phyloP scores from a whole-genome alignment of 169 alveolate genomes.

The Pseudocohnilembus persalinus region DNA sequence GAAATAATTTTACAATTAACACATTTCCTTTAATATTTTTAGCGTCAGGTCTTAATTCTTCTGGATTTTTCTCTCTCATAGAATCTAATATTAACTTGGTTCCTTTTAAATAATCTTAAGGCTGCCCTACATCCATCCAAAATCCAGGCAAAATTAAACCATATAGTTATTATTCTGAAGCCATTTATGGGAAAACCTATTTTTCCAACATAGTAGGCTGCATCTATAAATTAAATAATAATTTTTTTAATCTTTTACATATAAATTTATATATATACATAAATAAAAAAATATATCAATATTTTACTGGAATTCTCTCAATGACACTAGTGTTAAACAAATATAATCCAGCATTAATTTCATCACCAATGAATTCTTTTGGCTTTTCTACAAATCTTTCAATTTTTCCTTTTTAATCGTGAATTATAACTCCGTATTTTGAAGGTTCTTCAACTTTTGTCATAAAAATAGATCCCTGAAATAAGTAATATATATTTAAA shows the following conservation, averaged over 20 bases:
- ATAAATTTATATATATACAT: too few species aligned
- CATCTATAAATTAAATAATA: constrained; percentile 41
- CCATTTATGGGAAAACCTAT: constrained; percentile 95
- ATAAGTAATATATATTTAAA: too few species aligned
- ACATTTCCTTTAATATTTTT: constrained; percentile 70
- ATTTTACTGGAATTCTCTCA: constrained; percentile 77
- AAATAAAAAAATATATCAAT: neutral
- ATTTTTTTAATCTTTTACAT: neutral
- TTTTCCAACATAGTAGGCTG: constrained; percentile 93
- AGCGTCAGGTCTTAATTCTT: constrained; percentile 43
- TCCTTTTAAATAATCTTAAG: constrained; percentile 90
- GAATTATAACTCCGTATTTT: constrained; percentile 95
- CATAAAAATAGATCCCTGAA: constrained; percentile 60
- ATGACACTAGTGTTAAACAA: constrained; percentile 84
- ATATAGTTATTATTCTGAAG: constrained; percentile 87
- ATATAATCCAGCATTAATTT: constrained; percentile 91
- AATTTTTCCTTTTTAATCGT: constrained; percentile 87
- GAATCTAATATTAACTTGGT: constrained; percentile 70
- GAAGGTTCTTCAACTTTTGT: constrained; percentile 96
- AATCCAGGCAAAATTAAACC: constrained; percentile 66
- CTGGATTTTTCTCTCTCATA: constrained; percentile 28
- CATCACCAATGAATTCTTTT: constrained; percentile 84
- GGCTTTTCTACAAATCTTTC: constrained; percentile 95
- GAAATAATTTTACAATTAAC: constrained; percentile 26
- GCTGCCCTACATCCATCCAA: constrained; percentile 96